Evolutionary conservation across 441 rosid genomes (phyloP).

Genomic region (Erodium texanum): DNA sequence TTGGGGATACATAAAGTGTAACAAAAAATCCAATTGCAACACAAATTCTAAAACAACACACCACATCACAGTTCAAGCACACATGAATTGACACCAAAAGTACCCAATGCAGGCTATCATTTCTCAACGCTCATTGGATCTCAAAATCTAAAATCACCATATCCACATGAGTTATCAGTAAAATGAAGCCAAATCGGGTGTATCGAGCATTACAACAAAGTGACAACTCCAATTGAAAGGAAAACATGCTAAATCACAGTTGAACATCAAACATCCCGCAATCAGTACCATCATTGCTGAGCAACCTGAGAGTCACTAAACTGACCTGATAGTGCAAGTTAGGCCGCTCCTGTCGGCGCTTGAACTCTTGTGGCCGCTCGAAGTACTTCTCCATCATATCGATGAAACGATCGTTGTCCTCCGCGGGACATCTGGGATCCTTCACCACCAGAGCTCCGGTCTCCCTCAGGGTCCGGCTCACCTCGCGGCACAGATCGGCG

Average conservation of each 20-base stretch:
- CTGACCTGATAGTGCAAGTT: slow-evolving; percentile 4
- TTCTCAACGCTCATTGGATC: too few species aligned
- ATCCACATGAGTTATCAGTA: neutral
- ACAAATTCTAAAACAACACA: neutral
- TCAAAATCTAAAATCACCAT: too few species aligned
- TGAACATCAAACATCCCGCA: too few species aligned
- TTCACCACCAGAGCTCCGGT: slow-evolving; percentile 24
- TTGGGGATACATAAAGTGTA: neutral
- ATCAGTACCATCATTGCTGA: neutral
- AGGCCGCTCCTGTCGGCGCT: slow-evolving; percentile 7
- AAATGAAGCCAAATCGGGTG: too few species aligned
- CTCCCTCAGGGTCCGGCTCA: slow-evolving; percentile 19
- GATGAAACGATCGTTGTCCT: slow-evolving; percentile 22
- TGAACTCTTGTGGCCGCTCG: neutral
- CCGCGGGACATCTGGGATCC: slow-evolving; percentile 24
- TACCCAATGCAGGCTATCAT: neutral
- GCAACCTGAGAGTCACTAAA: neutral
- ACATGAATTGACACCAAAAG: neutral
- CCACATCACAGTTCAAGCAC: neutral
- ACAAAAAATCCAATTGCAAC: neutral
- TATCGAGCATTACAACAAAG: too few species aligned
- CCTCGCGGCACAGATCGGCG: slow-evolving; percentile 17
- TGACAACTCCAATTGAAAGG: too few species aligned
- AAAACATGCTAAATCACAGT: too few species aligned
- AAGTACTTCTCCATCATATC: slow-evolving; percentile 7